Evolutionary conservation across 192 early-diverging fungal species (phyloP).

Genomic region (Dissophora ornata): DNA sequence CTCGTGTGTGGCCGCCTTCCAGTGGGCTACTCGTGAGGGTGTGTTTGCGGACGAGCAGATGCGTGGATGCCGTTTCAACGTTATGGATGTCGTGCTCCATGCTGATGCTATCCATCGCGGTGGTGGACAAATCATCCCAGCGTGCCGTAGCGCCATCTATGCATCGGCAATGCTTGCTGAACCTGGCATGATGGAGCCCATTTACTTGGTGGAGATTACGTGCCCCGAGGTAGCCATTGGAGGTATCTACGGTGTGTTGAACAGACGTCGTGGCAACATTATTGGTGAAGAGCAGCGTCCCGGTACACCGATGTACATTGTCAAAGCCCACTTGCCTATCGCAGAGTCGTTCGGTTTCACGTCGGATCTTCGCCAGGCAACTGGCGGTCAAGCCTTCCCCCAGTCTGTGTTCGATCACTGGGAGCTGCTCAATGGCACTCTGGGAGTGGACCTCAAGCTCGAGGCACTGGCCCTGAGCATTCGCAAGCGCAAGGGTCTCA

Average conservation of each 20-base stretch:
- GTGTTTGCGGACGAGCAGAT: conserved; percentile 93
- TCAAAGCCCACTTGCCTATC: conserved; percentile 97
- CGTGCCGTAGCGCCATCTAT: conserved; percentile 92
- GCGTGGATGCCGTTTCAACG: conserved; percentile 97
- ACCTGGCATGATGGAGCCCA: conserved; percentile 94
- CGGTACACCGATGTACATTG: conserved; percentile 90
- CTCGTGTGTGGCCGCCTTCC: conserved; percentile 93
- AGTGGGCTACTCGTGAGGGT: conserved; percentile 95
- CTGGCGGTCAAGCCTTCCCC: conserved; percentile 99
- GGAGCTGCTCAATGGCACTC: conserved; percentile 85
- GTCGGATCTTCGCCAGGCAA: conserved; percentile 90
- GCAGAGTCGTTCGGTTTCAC: conserved; percentile 99
- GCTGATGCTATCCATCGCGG: conserved; percentile 99
- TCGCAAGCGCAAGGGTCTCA: conserved; percentile 95
- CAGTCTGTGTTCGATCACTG: conserved; percentile 98
- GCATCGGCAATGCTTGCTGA: conserved; percentile 85
- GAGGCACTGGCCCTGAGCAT: conserved; percentile 79
- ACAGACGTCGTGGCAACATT: conserved; percentile 95
- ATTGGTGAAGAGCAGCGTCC: conserved; percentile 89
- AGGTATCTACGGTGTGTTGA: conserved; percentile 96
- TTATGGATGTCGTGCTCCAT: conserved; percentile 94
- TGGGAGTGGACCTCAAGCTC: conserved; percentile 83
- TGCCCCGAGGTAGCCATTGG: conserved; percentile 95
- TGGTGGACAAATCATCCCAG: conserved; percentile 97
- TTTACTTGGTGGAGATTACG: conserved; percentile 96